Base-by-base conservation (phyloP, 176 grass and related monocot genomes). In the Oryza coarctata region DNA sequence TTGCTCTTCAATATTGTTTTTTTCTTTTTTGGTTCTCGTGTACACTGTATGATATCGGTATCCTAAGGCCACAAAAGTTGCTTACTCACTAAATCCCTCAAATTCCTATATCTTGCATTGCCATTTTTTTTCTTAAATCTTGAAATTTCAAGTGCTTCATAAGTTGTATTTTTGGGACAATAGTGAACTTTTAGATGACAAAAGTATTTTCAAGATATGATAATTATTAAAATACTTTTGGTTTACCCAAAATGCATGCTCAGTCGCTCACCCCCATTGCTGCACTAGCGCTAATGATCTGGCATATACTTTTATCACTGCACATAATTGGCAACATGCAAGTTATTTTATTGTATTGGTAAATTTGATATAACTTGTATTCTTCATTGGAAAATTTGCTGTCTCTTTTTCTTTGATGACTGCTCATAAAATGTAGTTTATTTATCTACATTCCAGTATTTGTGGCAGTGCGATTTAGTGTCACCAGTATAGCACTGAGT, bases 1-100 rank as follows among this genome's bases (percentile, higher is more conserved):
- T 55, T 73, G 32, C 63, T 75, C 63, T 73, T 35, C 50, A 86
- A 9, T 28, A 57, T 3, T 73, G 12, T 74, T 87, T 23, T 87
- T 23, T 50, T 31, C 67, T 47, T 23, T 40, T 43, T 20, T 38
- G 60, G 18, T 43, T 72, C 22, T 65, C 1, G 60, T 40, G 17
- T 35, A 49, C 11, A 22, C 10, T 50, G 78, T 27, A 22, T 39
- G 32, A 9, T 58, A 75, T 28, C 26, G 36, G 11, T 40, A 80
- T 63, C 41, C 23, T 45, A 80, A 44, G 25, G 20, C 36, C 17
- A 43, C 52, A 82, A 63, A 31, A 73, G 9, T 62, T 26, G 7
- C 10, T 43, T 27, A 12, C 12, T 13, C 2, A 65, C 33, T 29
- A 25, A 65, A 71, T 71, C 52, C 82, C 41, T 26, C 18, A 3